Base-by-base conservation (phyloP, 2,329 filamentous ascomycete species). In the Ceratocystiopsis minuta region DNA sequence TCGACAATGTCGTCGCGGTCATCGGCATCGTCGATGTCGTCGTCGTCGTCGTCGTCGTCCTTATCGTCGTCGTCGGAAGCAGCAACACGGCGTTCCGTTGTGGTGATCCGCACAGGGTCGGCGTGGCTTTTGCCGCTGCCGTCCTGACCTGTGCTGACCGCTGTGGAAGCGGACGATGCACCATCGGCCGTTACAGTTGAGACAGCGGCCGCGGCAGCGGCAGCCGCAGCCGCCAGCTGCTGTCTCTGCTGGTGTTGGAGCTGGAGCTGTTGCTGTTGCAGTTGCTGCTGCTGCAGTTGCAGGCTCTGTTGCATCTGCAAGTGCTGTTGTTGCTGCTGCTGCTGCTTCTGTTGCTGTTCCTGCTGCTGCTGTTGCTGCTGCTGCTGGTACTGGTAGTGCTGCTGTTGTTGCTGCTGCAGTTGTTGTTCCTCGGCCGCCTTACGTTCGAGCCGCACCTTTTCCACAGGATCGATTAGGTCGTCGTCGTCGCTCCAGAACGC, bases 401-500 rank as follows among this genome's bases (percentile, higher is more conserved):
- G 50, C 17, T 49, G 48, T 42, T 57, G 55, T 16, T 41, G 43
- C 36, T 49, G 46, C 36, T 44, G 39, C 5, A 55, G 57, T 28
- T 56, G 57, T 36, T 55, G 52, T 37, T 56, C 51, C 41, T 58
- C 57, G 41, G 46, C 51, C 2, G 43, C 45, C 54, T 64, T 63
- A 18, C 60, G 54, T 53, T 71, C 66, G 38, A 70, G 50, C 34
- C 74, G 60, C 49, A 65, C 60, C 61, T 78, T 78, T 58, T 78
- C 73, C 14, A 67, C 64, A 0, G 64, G 60, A 45, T 79, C 75
- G 20, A 78, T 64, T 17, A 79, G 55, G 50, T 79, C 75, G 50
- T 78, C 75, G 48, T 79, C 75, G 44, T 72, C 72, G 52, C 72
- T 78, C 65, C 72, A 77, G 52, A 65, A 10, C 24, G 5, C 24